Conservation (phyloP, 1,284 basidiomycete genomes). For the Ganoderma sinense region DNA sequence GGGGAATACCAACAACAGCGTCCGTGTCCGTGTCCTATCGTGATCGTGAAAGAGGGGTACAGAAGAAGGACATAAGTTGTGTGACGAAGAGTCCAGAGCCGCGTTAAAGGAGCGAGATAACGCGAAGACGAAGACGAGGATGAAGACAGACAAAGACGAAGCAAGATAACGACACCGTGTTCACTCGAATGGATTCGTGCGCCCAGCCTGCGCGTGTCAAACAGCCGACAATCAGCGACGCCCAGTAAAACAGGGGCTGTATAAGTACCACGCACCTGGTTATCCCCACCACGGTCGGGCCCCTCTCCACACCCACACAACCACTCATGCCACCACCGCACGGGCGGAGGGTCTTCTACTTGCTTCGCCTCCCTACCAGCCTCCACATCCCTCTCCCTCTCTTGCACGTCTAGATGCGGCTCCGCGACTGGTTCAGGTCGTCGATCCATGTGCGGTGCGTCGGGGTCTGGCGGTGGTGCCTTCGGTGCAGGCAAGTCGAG, state of each 20-base stretch:
- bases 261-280: constrained; percentile 58
- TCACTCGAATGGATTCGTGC: constrained; percentile 80
- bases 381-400: not conserved
- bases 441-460: constrained; percentile 37
- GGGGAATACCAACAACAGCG: constrained; percentile 3
- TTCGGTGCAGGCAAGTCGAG: constrained; percentile 64
- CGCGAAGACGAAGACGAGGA: not conserved
- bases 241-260: constrained; percentile 1
- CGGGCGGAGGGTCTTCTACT: constrained; percentile 16
- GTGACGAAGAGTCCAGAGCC: not conserved
- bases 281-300: constrained; percentile 69
- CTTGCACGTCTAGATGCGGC: constrained; percentile 37
- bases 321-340: constrained; percentile 87
- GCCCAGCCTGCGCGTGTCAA: constrained; percentile 65
- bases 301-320: constrained; percentile 80
- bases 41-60: not conserved
- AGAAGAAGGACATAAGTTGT: not conserved
- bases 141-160: not conserved
- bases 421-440: constrained; percentile 52
- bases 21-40: not conserved
- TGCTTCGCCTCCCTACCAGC: constrained; percentile 40
- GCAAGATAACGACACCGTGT: constrained; percentile 8
- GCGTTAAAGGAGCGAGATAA: not conserved
- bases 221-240: not conserved
- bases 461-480: constrained; percentile 58